Base-by-base conservation (phyloP, 306 rosid species). In the Cicer pinnatifidum region DNA sequence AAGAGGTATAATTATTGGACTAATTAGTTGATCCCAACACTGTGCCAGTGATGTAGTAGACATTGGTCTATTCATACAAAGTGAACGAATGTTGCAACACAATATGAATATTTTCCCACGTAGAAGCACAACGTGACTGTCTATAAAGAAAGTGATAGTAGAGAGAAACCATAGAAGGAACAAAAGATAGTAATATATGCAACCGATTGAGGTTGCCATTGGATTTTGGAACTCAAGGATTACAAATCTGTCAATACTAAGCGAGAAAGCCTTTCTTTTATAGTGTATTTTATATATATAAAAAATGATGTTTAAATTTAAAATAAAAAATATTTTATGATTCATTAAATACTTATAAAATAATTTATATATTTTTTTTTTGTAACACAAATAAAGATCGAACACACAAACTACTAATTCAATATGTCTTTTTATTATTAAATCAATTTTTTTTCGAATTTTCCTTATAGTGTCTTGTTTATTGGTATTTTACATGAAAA, bases 131-230 rank as follows among this genome's bases (percentile, higher is more conserved):
- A 62, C 10, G 0, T 69, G 65, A 3, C 9, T 61, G 11, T 82
- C 75, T 5, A 82, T 16, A 40, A 82, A 56, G 65, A 78, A 73
- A n/a, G 80, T 82, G 23, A 82, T 4, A 37, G 4, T 28, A 19
- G 85, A 72, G 19, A 78, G 16, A 48, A 82, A 59, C 85, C 85
- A 82, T 2, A 82, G 71, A 53, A 75, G 77, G 75, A 78, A 74
- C 71, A 82, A 28, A 45, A 82, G 67, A 78, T 74, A 82, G 78
- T 82, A 82, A 40, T 82, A 82, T 45, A 78, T 79, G 81, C 83
- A 74, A 73, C 80, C 69, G 20, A 82, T 78, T 8, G 67, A 37
- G 78, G 83, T 73, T 78, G 82, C 83, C 86, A 78, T 78, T 7
- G 1, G 43, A 11, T 13, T 6, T 15, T 51, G 2, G 40, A 54